Conservation (phyloP, 2,329 filamentous ascomycete species). For the Alternaria novae-zelandiae region DNA sequence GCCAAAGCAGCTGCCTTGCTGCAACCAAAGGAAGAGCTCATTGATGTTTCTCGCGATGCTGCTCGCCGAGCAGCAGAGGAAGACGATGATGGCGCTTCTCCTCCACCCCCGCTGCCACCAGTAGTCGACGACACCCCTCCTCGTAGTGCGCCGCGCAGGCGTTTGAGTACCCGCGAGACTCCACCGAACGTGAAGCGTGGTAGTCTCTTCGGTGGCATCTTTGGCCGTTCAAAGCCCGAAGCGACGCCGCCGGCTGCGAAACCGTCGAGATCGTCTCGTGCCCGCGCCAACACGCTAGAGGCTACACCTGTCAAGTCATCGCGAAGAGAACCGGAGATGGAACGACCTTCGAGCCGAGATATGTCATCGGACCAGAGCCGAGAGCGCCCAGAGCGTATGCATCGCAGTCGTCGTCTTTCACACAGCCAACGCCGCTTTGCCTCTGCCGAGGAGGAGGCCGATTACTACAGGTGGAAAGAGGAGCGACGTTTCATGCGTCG, state of each 20-base stretch:
- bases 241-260: slow-evolving; percentile 30
- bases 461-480: slow-evolving; percentile 41
- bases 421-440: slow-evolving; percentile 35
- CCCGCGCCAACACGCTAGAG: slow-evolving; percentile 34
- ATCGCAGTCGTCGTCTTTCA: slow-evolving; percentile 40
- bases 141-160: slow-evolving; percentile 29
- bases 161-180: slow-evolving; percentile 37
- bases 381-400: slow-evolving; percentile 40
- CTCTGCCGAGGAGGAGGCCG: slow-evolving; percentile 40
- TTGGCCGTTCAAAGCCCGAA: slow-evolving; percentile 43
- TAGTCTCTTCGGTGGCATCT: slow-evolving; percentile 41
- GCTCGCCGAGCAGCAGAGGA: slow-evolving; percentile 29
- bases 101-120: slow-evolving; percentile 20
- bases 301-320: slow-evolving; percentile 17
- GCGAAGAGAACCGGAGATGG: slow-evolving; percentile 30
- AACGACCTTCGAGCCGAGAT: slow-evolving; percentile 35
- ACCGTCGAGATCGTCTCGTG: slow-evolving; percentile 29
- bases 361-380: slow-evolving; percentile 43
- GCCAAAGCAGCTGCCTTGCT: slow-evolving; percentile 23
- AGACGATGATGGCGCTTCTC: slow-evolving; percentile 12
- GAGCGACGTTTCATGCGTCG: slow-evolving; percentile 33
- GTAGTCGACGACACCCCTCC: slow-evolving; percentile 25
- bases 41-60: slow-evolving; percentile 29
- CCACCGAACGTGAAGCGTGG: slow-evolving; percentile 33
- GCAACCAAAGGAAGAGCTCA: slow-evolving; percentile 19